These are phyloP conservation scores for Pezizomycotina sp. DNA, from an alignment of 2,329 filamentous ascomycete genomes.

Conservation along the genomic window DNA sequence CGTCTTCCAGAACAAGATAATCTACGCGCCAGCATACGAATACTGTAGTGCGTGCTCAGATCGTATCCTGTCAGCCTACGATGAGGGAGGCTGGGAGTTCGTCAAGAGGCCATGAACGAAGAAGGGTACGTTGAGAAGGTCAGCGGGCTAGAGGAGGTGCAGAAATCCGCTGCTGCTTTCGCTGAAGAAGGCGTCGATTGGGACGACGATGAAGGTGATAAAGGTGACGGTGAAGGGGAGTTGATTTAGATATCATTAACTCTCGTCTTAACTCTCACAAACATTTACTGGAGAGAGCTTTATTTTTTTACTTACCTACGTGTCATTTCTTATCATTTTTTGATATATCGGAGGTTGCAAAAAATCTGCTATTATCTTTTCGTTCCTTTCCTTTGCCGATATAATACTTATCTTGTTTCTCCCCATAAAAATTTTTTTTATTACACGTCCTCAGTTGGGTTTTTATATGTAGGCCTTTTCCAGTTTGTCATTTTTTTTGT, in stretches of 20 bases:
- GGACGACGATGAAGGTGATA: slow-evolving; percentile 40
- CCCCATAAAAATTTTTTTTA: too few relatives aligned
- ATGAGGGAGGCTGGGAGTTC: slow-evolving; percentile 55
- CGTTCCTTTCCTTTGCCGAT: too few relatives aligned
- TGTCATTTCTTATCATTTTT: too few relatives aligned
- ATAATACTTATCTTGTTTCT: too few relatives aligned
- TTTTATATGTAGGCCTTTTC: too few relatives aligned
- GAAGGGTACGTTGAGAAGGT: slow-evolving; percentile 65
- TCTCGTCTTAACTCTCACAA: too few relatives aligned
- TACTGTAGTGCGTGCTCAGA: slow-evolving; percentile 67
- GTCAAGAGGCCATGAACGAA: slow-evolving; percentile 58
- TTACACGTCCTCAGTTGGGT: too few relatives aligned
- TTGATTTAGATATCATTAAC: slow-evolving; percentile 13
- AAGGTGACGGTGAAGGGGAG: slow-evolving; percentile 38
- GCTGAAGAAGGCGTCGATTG: slow-evolving; percentile 22
- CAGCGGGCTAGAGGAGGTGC: slow-evolving; percentile 57
- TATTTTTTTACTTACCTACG: too few relatives aligned
- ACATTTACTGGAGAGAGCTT: too few relatives aligned
- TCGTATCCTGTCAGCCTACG: slow-evolving; percentile 51
- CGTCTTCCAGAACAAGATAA: slow-evolving; percentile 55
- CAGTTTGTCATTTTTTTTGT: too few relatives aligned
- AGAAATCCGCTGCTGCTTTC: slow-evolving; percentile 39
- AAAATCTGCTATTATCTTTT: too few relatives aligned
- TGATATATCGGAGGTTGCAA: too few relatives aligned
- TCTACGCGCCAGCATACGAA: slow-evolving; percentile 59